Evolutionary conservation across 164 flowering plant species (phyloP), one percentile per base, ranked within the genome.

Genomic region (Stephania yunnanensis): DNA sequence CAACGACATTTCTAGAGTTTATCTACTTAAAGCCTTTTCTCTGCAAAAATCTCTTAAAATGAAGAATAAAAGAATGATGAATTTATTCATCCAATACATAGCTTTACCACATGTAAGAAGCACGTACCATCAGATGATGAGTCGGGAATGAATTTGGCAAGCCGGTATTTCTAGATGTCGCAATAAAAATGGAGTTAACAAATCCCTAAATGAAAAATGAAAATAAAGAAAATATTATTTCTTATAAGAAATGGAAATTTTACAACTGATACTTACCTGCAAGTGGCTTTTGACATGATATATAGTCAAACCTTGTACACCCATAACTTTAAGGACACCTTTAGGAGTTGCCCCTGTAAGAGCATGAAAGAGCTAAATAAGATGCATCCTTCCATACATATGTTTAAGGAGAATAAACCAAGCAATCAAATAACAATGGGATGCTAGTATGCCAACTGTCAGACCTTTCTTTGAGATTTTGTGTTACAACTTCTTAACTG

Each of bases 201-300:
- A 13, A 58, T 73, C 10, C 29, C 15, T 22, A 70, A 74, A 13
- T 65, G 48, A 46, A 45, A 30, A 6, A 61, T 17, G 25, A 44
- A 29, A n/a, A 44, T 36, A 22, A 19, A 17, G 45, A 45, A 13
- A n/a, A 63, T 46, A 44, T 8, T 6, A 64, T 61, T 8, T 30
- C 63, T 31, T 10, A 53, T 1, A 69, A 46, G 48, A 61, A 61
- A 61, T 0, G 8, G 19, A 61, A 61, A 20, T 19, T 20, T 20
- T 4, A 61, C 9, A 61, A 45, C 71, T 7, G 36, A 52, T 4
- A 42, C 5, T 44, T 83, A 90, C 98, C 95, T 95, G 98, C 81
- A 95, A 85, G 82, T 95, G 98, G 85, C 98, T 95, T 85, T 95
- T 95, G 76, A 95, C 97, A 84, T 95, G 98, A 74, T 95, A 95